Percentiles rank a stretch among this genome's conserved stretches.
Conservation (phyloP, 495 filamentous ascomycete species). For the Neurospora sp. region DNA sequence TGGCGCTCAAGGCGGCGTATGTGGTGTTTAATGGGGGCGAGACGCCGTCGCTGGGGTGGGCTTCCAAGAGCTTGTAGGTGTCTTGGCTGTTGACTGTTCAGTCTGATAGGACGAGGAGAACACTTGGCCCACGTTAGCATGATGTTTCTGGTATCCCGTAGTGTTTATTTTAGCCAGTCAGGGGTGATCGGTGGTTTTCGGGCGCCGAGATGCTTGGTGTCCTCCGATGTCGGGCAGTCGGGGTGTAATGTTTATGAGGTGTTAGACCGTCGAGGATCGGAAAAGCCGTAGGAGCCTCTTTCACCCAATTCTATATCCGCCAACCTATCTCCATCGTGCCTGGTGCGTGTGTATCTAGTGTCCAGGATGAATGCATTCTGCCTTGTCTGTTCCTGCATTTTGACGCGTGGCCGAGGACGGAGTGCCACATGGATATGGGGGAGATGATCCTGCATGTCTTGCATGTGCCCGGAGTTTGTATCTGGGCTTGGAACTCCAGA, state of each 20-base stretch:
- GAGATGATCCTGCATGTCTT: background rate
- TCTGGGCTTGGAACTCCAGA: background rate
- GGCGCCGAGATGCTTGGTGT: background rate
- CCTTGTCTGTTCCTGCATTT: background rate
- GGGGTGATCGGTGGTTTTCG: background rate
- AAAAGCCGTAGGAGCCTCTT: background rate
- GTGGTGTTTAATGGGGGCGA: slow-evolving; percentile 51
- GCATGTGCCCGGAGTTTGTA: background rate
- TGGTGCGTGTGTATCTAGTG: background rate
- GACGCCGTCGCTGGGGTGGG: slow-evolving; percentile 51
- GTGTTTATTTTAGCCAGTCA: background rate
- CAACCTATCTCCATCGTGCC: background rate
- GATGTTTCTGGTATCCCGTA: background rate
- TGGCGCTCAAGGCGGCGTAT: slow-evolving; percentile 73
- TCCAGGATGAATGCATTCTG: background rate
- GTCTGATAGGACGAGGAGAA: background rate
- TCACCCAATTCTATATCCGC: background rate
- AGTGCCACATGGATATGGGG: background rate
- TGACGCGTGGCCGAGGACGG: background rate
- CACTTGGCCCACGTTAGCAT: background rate
- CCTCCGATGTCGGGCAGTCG: background rate
- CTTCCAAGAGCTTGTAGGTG: slow-evolving; percentile 26
- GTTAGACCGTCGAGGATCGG: background rate
- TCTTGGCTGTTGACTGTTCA: background rate
- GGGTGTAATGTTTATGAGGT: background rate